Evolutionary conservation across 2,329 filamentous ascomycete species (phyloP).

Genomic region (Calonectria fujianensis): DNA sequence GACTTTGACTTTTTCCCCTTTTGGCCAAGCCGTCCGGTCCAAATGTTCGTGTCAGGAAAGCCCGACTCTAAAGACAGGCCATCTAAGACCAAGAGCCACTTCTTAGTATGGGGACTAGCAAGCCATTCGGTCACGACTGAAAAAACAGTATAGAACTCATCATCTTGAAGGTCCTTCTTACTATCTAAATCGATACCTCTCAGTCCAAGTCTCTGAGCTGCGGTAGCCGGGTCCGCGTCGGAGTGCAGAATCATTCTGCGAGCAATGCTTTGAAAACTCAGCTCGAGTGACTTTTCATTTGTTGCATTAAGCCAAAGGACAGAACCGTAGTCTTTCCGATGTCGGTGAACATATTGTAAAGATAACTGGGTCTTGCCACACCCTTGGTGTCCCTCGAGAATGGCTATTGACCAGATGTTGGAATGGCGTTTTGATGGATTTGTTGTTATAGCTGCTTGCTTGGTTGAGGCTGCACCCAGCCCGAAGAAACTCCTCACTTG

Average conservation of each 20-base stretch:
- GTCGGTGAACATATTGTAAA: background rate
- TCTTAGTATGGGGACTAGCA: background rate
- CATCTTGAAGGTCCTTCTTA: background rate
- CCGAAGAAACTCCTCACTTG: background rate
- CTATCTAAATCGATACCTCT: background rate
- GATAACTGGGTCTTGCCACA: background rate
- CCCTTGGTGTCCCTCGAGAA: background rate
- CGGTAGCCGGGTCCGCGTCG: background rate
- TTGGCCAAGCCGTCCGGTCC: background rate
- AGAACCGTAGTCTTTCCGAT: background rate
- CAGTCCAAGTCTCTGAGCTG: background rate
- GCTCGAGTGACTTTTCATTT: background rate
- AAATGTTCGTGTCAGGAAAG: background rate
- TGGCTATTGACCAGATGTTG: background rate
- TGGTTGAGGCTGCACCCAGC: too few species aligned
- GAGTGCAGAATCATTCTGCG: background rate
- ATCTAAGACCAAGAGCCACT: background rate
- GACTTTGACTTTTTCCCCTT: background rate
- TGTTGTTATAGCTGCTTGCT: background rate
- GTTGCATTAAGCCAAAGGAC: background rate
- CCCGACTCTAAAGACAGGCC: background rate
- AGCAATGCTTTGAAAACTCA: background rate
- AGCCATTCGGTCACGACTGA: background rate
- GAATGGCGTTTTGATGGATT: background rate
- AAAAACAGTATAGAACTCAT: background rate